These are phyloP conservation scores for Wickerhamiella domercqiae DNA, from an alignment of 805 yeast species.

Conservation along the genomic window DNA sequence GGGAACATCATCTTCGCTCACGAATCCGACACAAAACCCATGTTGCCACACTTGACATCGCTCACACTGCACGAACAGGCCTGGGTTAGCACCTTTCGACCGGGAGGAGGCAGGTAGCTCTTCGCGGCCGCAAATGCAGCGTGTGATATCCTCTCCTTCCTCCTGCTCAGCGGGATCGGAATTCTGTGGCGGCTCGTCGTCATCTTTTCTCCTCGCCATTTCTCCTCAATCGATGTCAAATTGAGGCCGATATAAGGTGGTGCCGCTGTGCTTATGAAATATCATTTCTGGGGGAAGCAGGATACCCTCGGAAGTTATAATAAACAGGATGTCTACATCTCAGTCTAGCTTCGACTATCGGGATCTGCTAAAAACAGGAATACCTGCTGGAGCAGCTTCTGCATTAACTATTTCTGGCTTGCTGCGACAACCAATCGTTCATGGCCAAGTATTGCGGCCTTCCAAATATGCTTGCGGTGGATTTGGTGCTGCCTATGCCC, in stretches of 20 bases:
- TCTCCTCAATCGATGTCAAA: constrained; percentile 4
- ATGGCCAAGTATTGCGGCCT: constrained; percentile 11
- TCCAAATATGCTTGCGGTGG: constrained; percentile 13
- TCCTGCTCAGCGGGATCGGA: constrained; percentile 9
- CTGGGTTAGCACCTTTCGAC: constrained; percentile 61
- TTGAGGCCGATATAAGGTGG: neutral
- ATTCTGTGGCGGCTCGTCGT: too few relatives aligned
- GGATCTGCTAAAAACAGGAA: constrained; percentile 10
- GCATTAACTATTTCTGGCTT: constrained; percentile 13
- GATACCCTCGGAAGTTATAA: too few relatives aligned
- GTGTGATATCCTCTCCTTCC: constrained; percentile 33
- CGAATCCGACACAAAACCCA: constrained; percentile 85
- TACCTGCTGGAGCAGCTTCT: constrained; percentile 15
- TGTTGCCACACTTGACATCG: constrained; percentile 95
- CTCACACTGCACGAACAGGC: constrained; percentile 92
- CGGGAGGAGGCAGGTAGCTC: constrained; percentile 25
- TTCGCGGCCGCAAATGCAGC: constrained; percentile 41
- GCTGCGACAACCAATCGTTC: constrained; percentile 10
- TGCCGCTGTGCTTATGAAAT: constrained; percentile 1
- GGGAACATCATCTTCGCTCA: constrained; percentile 60
- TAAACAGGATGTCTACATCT: too few relatives aligned
- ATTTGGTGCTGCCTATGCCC: constrained; percentile 18
- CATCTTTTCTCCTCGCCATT: constrained; percentile 5
- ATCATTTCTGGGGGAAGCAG: too few relatives aligned
- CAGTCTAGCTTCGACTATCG: too few relatives aligned